Percentiles rank a stretch among this genome's conserved stretches.
Conservation (phyloP, 345 rosid species). For the Gossypium australe region DNA sequence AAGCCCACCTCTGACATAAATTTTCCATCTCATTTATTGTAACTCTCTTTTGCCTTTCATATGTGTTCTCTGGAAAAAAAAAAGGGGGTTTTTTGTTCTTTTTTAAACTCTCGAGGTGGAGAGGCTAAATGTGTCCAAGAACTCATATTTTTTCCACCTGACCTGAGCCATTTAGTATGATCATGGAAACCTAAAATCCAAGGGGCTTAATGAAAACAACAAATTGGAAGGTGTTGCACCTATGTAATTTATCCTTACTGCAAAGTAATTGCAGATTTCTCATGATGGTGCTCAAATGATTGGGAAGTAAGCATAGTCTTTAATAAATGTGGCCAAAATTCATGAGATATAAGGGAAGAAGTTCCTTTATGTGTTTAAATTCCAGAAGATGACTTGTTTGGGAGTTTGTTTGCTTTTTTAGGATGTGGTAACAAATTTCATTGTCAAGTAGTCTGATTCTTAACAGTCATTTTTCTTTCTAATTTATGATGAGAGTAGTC, state of each 20-base stretch:
- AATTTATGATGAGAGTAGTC: constrained; percentile 9
- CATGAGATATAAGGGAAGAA: not conserved
- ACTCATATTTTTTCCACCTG: not conserved
- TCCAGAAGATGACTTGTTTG: not conserved
- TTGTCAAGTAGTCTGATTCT: constrained; percentile 1
- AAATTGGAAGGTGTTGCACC: not conserved
- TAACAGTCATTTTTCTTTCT: not conserved
- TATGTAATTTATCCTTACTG: not conserved
- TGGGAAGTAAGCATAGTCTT: not conserved
- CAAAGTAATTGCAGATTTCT: not conserved
- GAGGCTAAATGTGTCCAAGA: not conserved
- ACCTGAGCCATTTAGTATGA: not conserved
- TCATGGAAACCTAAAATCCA: not conserved
- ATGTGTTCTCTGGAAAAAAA: not conserved
- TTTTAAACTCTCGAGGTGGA: not conserved
- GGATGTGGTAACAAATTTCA: not conserved
- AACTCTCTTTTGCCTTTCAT: not conserved
- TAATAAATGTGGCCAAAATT: not conserved
- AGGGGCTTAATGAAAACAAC: not conserved
- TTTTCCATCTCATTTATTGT: not conserved
- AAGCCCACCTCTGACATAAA: not conserved
- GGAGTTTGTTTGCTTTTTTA: not conserved
- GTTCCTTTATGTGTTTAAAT: not conserved
- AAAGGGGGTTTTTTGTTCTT: not conserved
- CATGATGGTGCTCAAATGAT: not conserved